Conservation (phyloP, 2,329 filamentous ascomycete genomes). For the Cladosporium sp. region DNA sequence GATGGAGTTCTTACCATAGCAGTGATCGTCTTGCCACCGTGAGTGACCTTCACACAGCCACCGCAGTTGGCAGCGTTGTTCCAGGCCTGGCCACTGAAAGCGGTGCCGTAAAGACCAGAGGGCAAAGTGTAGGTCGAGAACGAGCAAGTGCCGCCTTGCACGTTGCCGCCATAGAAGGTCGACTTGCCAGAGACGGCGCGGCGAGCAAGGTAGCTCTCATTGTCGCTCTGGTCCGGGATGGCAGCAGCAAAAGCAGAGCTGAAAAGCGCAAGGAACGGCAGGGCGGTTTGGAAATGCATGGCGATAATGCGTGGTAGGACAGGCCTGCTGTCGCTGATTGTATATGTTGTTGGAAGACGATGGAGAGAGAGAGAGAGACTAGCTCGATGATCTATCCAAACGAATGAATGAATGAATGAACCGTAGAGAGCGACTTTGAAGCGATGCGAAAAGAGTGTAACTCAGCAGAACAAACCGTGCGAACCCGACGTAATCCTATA, state of each 20-base stretch:
- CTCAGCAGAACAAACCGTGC: neutral
- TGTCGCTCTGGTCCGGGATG: slow-evolving; percentile 22
- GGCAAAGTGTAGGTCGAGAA: slow-evolving; percentile 66
- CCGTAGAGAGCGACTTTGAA: slow-evolving; percentile 9
- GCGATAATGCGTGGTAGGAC: neutral
- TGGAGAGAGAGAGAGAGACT: neutral
- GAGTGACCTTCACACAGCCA: slow-evolving; percentile 61
- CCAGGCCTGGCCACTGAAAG: slow-evolving; percentile 63
- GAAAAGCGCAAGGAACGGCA: slow-evolving; percentile 1
- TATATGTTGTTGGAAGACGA: neutral
- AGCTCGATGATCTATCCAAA: neutral
- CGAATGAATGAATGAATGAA: neutral
- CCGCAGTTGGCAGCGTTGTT: slow-evolving; percentile 59
- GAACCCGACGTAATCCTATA: neutral
- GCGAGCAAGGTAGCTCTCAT: slow-evolving; percentile 26
- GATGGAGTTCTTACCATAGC: slow-evolving; percentile 60
- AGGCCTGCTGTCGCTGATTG: slow-evolving; percentile 8
- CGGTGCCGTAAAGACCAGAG: slow-evolving; percentile 61
- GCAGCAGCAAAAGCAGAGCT: slow-evolving; percentile 23
- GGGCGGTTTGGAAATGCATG: slow-evolving; percentile 4
- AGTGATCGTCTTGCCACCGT: slow-evolving; percentile 55
- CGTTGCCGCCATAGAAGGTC: slow-evolving; percentile 34
- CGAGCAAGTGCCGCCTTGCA: slow-evolving; percentile 63
- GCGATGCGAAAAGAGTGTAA: neutral
- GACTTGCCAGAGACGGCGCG: slow-evolving; percentile 29